Base-by-base conservation (phyloP, 805 yeast species). In the Candida gorgasii region DNA sequence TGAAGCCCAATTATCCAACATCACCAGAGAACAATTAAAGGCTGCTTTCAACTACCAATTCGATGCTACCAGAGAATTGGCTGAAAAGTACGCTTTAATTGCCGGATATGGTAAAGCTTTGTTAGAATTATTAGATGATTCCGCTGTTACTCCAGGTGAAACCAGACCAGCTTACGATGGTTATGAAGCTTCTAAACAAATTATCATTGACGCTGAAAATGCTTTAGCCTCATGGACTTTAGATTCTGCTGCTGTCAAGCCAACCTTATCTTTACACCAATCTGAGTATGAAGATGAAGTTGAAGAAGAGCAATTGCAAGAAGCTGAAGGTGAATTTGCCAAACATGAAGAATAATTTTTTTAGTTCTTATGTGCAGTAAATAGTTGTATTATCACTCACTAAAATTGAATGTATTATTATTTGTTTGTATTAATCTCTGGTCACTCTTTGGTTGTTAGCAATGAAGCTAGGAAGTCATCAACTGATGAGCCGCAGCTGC, bases 71-170 rank as follows among this genome's bases (percentile, higher is more conserved):
- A 81, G 89, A 68, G 95, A 87, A 68, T 84, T 81, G 61, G 82
- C 95, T 49, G 95, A 87, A 72, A 87, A 86, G 68, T 76, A 82
- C 53, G 92, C 93, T 43, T 73, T 87, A 57, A 84, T 88, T 66
- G 92, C 95, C 41, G 92, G 93, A 48, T 86, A 87, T 73, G 95
- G 95, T 69, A 86, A 86, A 72, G 93, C 92, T 23, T 67, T 87
- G 45, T 74, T 87, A 60, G 92, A 86, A 69, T 76, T 87, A 61
- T 75, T 87, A 61, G 95, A 86, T 59, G 93, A 86, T 59, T 71
- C 88, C 49, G 86, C 93, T 48, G 92, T 86, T 40, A 85, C 92
- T 46, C 95, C 95, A 46, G 95, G 95, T 75, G 95, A 86, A 72
- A 85, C 92, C 37, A 84, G 93, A 80, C 85, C 90, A 30, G 85